Evolutionary conservation across 805 yeast genomes (phyloP).

Genomic region (Isabelozyma heimii): DNA sequence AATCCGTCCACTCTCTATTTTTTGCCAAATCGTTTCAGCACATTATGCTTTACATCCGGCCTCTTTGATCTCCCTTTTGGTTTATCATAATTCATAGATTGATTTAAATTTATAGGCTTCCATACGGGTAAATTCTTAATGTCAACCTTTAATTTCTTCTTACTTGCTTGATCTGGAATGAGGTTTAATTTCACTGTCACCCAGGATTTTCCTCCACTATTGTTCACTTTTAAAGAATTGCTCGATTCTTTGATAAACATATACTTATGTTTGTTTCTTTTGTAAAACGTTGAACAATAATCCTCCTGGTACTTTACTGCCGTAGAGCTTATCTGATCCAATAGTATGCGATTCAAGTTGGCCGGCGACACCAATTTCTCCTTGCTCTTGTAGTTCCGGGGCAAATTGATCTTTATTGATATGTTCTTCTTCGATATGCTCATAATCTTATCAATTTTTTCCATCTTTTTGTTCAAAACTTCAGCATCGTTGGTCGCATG

Average conservation of each 20-base stretch:
- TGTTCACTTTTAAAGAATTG: constrained; percentile 23
- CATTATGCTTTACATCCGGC: constrained; percentile 2
- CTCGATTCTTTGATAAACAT: constrained; percentile 34
- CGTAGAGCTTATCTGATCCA: not conserved
- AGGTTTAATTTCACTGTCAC: constrained; percentile 16
- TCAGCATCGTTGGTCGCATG: not conserved
- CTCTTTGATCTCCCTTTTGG: not conserved
- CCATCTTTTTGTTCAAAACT: not conserved
- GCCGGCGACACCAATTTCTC: not conserved
- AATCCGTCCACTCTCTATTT: not conserved
- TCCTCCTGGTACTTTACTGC: constrained; percentile 12
- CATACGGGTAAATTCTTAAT: constrained; percentile 21
- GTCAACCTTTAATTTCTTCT: constrained; percentile 22
- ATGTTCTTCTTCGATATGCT: not conserved
- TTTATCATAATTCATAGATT: not conserved
- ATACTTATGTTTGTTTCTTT: constrained; percentile 28
- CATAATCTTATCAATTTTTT: constrained; percentile 1
- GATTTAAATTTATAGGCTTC: constrained; percentile 17
- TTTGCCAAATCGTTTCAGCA: constrained; percentile 9
- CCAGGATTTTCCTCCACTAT: constrained; percentile 22
- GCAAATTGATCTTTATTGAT: not conserved
- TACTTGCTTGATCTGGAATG: not conserved
- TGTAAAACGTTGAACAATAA: constrained; percentile 33
- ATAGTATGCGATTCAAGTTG: not conserved
- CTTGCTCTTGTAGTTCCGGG: not conserved